A percentile compares a stretch with the other conserved stretches of the same genome.
phyloP scores from a whole-genome alignment of 1,284 basidiomycete genomes.

The Polyporus tsugae region DNA sequence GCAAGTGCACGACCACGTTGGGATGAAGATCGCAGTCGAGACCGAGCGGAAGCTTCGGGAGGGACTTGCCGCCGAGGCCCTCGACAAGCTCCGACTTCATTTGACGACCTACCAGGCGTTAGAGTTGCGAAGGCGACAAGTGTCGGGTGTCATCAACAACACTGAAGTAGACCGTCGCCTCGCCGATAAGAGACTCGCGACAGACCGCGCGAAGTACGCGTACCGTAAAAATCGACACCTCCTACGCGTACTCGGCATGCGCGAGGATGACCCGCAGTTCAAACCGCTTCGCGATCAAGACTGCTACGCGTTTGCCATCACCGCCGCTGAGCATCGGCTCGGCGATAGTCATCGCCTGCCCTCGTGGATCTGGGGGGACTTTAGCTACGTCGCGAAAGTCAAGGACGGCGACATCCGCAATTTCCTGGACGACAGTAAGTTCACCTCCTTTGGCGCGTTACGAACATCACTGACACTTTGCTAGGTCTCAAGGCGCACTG shows the following conservation, averaged over 20 bases:
- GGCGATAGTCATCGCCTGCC: background rate
- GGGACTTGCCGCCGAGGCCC: background rate
- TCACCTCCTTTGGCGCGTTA: too few relatives aligned
- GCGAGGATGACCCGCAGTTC: background rate
- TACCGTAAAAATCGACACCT: background rate
- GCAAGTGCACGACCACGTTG: background rate
- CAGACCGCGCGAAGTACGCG: background rate
- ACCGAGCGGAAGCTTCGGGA: background rate
- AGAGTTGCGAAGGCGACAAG: background rate
- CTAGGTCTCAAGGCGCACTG: background rate
- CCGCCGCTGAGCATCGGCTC: background rate
- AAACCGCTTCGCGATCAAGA: background rate
- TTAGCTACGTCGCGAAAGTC: background rate
- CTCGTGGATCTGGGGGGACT: slow-evolving; percentile 9
- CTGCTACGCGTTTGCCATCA: background rate
- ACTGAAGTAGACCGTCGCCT: background rate
- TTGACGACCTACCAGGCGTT: background rate
- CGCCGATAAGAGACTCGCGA: background rate
- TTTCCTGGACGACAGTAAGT: slow-evolving; percentile 1
- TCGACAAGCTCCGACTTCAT: background rate
- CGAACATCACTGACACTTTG: too few relatives aligned
- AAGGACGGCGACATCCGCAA: background rate
- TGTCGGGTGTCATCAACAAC: background rate
- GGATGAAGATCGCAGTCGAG: background rate
- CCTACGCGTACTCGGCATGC: background rate